Evolutionary conservation across 805 yeast species (phyloP).

Genomic region (Kazachstania viticola): DNA sequence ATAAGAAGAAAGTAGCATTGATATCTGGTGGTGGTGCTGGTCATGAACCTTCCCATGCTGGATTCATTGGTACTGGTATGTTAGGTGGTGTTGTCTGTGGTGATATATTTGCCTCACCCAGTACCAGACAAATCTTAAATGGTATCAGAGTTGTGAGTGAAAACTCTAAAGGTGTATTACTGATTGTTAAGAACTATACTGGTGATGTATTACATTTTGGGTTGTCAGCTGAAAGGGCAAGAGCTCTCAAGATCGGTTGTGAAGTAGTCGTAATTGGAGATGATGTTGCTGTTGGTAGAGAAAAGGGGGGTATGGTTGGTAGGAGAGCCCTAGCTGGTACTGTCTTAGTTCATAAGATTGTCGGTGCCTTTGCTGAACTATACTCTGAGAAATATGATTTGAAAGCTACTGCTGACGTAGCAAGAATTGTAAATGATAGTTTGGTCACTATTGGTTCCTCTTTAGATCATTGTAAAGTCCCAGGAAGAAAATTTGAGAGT

Average conservation of each 20-base stretch:
- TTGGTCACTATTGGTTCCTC: constrained; percentile 84
- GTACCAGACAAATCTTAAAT: constrained; percentile 77
- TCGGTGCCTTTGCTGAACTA: constrained; percentile 58
- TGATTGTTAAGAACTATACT: constrained; percentile 84
- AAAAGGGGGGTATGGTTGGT: constrained; percentile 85
- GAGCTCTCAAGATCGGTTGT: constrained; percentile 59
- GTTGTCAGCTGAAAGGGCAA: constrained; percentile 79
- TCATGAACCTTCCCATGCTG: constrained; percentile 91
- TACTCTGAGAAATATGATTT: constrained; percentile 34
- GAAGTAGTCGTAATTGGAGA: constrained; percentile 76
- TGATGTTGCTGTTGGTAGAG: constrained; percentile 88
- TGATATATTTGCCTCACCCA: constrained; percentile 85
- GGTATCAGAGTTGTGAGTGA: constrained; percentile 36
- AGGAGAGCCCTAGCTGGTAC: constrained; percentile 94
- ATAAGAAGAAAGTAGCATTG: constrained; percentile 47
- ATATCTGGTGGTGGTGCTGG: constrained; percentile 94
- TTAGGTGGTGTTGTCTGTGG: constrained; percentile 87
- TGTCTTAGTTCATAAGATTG: constrained; percentile 69
- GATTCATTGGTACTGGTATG: constrained; percentile 76
- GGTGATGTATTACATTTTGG: constrained; percentile 94
- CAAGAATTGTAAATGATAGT: constrained; percentile 47
- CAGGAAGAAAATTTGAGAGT: constrained; percentile 57
- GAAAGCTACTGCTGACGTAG: constrained; percentile 44
- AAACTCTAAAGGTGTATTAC: constrained; percentile 44
- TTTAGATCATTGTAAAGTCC: constrained; percentile 80